phyloP scores from a whole-genome alignment of 768 basidiomycete species.

The Termitomyces sp. region DNA sequence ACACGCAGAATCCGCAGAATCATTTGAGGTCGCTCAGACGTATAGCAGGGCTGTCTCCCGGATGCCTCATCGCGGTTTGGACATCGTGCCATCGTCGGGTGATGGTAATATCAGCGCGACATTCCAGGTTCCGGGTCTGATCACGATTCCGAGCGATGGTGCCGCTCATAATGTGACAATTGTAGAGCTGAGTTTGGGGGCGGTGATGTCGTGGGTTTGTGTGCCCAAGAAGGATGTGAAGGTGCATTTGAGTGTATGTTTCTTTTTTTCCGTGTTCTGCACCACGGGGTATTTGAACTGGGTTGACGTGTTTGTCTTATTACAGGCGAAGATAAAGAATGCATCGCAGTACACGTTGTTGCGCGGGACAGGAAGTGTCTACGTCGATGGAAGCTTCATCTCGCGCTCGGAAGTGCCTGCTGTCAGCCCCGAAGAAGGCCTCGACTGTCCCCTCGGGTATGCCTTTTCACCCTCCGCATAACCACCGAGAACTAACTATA shows the following conservation, averaged over 20 bases:
- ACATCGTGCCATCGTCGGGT: constrained; percentile 10
- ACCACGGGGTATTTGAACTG: too few relatives aligned
- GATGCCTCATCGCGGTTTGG: neutral
- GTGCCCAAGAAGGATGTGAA: constrained; percentile 22
- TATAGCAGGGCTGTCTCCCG: too few relatives aligned
- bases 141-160: constrained; percentile 20
- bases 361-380: constrained; percentile 19
- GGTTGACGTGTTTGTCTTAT: neutral
- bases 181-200: constrained; percentile 16
- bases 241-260: constrained; percentile 19
- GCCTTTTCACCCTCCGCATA: neutral
- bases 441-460: constrained; percentile 25
- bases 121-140: constrained; percentile 20
- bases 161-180: constrained; percentile 23
- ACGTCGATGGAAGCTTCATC: constrained; percentile 25
- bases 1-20: too few relatives aligned
- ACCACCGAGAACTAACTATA: neutral
- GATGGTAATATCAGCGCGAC: constrained; percentile 20
- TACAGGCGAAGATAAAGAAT: constrained; percentile 23
- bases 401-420: constrained; percentile 17
- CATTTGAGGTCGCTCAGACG: too few relatives aligned
- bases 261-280: too few relatives aligned
- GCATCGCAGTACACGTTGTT: constrained; percentile 21
- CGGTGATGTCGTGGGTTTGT: constrained; percentile 21
- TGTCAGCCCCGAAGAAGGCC: constrained; percentile 24